A percentile compares a stretch with the other conserved stretches of the same genome.
Conservation (phyloP, 1,139 yeast genomes). For the Scheffersomyces stambukii region DNA sequence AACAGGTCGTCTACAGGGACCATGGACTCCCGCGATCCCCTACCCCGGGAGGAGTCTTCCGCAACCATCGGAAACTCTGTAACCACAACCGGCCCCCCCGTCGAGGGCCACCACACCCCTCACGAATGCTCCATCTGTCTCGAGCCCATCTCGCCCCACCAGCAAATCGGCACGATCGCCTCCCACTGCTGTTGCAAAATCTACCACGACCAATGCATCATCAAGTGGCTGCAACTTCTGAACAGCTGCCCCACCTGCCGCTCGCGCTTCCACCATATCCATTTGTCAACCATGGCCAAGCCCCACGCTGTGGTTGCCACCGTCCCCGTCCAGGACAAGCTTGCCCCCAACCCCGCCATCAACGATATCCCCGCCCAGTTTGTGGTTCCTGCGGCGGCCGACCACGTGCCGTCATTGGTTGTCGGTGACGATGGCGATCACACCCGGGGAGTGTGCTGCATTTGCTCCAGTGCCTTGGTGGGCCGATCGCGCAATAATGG, state of each 20-base stretch:
- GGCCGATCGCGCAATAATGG: conserved; percentile 8
- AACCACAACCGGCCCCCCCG: too few relatives aligned
- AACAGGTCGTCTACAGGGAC: too few relatives aligned
- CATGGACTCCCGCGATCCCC: too few relatives aligned
- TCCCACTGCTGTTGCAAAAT: conserved; percentile 33
- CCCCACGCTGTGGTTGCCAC: conserved; percentile 9
- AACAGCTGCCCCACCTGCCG: conserved; percentile 56
- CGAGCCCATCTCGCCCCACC: conserved; percentile 24
- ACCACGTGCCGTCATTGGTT: conserved; percentile 2
- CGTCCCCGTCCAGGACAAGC: conserved; percentile 26
- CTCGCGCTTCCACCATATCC: conserved; percentile 25
- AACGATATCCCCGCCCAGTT: conserved; percentile 38
- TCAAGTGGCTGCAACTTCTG: conserved; percentile 45
- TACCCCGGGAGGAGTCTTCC: too few relatives aligned
- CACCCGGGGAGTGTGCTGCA: conserved; percentile 22
- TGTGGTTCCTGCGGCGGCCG: conserved; percentile 14
- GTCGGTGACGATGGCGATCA: conserved; percentile 1
- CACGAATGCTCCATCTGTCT: conserved; percentile 51
- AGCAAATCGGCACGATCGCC: conserved; percentile 30
- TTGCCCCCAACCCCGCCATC: conserved; percentile 34
- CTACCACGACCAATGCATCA: conserved; percentile 45
- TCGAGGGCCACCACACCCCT: not conserved
- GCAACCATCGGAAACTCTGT: too few relatives aligned
- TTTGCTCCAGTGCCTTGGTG: conserved; percentile 26
- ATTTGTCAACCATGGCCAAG: conserved; percentile 12